phyloP scores from a whole-genome alignment of 2,329 filamentous ascomycete species.

The Hymenoscyphus occultus region DNA sequence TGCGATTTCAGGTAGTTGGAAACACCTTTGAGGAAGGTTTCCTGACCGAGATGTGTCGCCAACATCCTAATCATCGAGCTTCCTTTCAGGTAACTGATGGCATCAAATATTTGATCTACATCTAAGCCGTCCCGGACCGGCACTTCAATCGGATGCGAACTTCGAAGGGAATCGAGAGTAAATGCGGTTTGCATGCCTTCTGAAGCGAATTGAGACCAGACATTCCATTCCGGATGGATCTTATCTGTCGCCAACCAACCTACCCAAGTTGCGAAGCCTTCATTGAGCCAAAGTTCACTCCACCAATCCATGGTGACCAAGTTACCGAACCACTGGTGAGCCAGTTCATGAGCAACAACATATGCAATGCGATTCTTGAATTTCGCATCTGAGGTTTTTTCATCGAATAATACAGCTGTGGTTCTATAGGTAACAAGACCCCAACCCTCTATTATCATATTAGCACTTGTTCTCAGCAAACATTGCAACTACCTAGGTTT shows the following conservation, averaged over 20 bases:
- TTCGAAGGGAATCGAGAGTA: constrained; percentile 81
- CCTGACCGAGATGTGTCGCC: constrained; percentile 80
- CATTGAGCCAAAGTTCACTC: constrained; percentile 91
- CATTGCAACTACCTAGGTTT: neutral
- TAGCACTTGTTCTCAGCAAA: constrained; percentile 6
- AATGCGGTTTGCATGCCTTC: constrained; percentile 93
- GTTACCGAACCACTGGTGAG: constrained; percentile 95
- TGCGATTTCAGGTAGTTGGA: constrained; percentile 85
- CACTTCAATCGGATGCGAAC: constrained; percentile 94
- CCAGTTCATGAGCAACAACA: constrained; percentile 96
- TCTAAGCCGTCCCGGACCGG: constrained; percentile 90
- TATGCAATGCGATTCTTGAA: constrained; percentile 96
- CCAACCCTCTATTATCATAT: constrained; percentile 61
- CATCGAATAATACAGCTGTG: constrained; percentile 93
- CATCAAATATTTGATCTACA: constrained; percentile 96
- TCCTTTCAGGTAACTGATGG: constrained; percentile 94
- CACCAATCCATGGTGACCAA: constrained; percentile 97
- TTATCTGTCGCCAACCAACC: constrained; percentile 77
- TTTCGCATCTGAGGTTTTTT: constrained; percentile 81
- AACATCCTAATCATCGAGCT: constrained; percentile 97
- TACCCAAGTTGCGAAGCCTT: constrained; percentile 97
- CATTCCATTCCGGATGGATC: constrained; percentile 93
- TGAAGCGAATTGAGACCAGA: constrained; percentile 96
- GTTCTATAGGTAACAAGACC: constrained; percentile 93
- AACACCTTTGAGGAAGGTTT: constrained; percentile 88